Evolutionary conservation across 768 basidiomycete genomes (phyloP).

Genomic region (Rhizopogon sp.): DNA sequence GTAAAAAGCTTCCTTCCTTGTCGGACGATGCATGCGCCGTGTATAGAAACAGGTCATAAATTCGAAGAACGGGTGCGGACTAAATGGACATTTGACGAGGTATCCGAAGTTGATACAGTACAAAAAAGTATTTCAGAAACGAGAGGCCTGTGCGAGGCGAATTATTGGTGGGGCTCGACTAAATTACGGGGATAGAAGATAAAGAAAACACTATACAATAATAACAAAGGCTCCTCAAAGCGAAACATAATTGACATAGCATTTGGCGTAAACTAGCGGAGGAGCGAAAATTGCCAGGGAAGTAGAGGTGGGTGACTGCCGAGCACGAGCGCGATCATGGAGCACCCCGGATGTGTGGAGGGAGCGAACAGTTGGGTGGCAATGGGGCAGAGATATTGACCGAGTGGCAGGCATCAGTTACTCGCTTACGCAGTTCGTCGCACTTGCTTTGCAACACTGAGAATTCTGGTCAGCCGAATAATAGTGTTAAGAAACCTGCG

Average conservation of each 20-base stretch:
- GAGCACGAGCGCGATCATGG: constrained; percentile 6
- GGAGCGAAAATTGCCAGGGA: constrained; percentile 12
- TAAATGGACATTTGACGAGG: constrained; percentile 7
- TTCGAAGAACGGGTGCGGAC: not conserved
- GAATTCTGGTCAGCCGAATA: not conserved
- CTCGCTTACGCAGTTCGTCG: constrained; percentile 42
- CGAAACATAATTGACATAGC: constrained; percentile 22
- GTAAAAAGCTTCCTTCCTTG: not conserved
- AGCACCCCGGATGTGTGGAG: constrained; percentile 26
- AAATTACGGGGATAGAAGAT: constrained; percentile 2
- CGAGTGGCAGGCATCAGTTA: constrained; percentile 43
- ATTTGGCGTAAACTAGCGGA: constrained; percentile 22
- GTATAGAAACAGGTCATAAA: not conserved
- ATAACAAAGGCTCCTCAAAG: constrained; percentile 22
- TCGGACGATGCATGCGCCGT: not conserved
- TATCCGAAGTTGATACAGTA: constrained; percentile 2
- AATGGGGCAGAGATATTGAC: constrained; percentile 38
- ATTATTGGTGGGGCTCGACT: not conserved
- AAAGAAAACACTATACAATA: constrained; percentile 18
- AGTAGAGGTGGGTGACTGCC: not conserved
- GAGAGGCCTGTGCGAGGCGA: not conserved
- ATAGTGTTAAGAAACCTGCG: too few relatives aligned
- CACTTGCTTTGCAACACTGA: constrained; percentile 45
- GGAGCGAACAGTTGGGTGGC: constrained; percentile 33
- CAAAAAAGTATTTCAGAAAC: not conserved